Base-by-base conservation (phyloP, 2,329 filamentous ascomycete species). In the Didymella pomorum region DNA sequence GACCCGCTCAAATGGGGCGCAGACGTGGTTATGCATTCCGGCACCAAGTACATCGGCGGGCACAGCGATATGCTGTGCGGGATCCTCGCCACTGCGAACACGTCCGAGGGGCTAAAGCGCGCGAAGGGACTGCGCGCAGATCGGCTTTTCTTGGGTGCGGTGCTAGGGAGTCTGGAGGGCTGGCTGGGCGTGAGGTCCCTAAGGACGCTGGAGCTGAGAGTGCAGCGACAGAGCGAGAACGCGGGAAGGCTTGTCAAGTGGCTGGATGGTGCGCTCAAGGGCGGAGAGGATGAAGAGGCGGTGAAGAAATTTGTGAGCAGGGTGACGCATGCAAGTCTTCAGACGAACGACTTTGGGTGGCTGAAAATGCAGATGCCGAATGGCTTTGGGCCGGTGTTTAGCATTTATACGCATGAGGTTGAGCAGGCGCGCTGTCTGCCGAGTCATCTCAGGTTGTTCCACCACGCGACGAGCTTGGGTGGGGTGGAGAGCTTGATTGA, bases 401-500 rank as follows among this genome's bases (percentile, higher is more conserved):
- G 89, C 3, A 82, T 98, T 23, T 83, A 83, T 58, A 83, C 91
- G 80, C 85, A 85, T 69, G 80, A 83, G 2, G 81, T 84, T 60
- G 79, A 81, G 1, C 72, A 84, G 50, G 93, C 95, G 3, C 85
- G 83, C 64, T 77, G 80, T 28, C 78, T 99, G 63, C 95, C 95
- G 3, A 90, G 89, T 71, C 90, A 91, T 76, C 79, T 98, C 74
- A 74, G 82, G 2, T 83, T 97, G 43, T 98, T 98, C 81, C 92
- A 97, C 69, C 95, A 99, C 78, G 95, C 95, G 6, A 99, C 95
- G 2, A 96, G 91, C 76, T 79, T 98, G 26, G 95, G 95, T 2
- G 94, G 95, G 4, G 92, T 98, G 10, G 95, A 98, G 84, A 95
- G 92, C 71, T 79, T 98, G 80, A 93, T 99, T 68, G 95, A 99